Evolutionary conservation across 805 yeast genomes (phyloP).

Genomic region (Yarrowia bubula): DNA sequence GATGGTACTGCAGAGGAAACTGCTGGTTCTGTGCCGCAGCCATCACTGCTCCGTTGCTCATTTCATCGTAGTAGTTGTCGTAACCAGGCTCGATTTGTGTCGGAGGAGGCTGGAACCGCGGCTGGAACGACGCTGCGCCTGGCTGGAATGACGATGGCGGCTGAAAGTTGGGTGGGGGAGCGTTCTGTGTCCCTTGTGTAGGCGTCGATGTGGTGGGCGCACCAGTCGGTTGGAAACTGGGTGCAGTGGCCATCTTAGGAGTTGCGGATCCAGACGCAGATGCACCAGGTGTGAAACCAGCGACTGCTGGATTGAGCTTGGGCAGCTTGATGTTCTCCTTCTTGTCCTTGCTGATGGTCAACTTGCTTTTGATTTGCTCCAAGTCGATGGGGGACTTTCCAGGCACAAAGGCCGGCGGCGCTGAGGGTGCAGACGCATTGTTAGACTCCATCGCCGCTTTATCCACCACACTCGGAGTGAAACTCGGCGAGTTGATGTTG

Average conservation of each 20-base stretch:
- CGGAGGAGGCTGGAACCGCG: background rate
- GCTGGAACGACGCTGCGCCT: background rate
- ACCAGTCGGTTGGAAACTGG: background rate
- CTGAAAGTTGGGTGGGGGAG: background rate
- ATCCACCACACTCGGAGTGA: slow-evolving; percentile 14
- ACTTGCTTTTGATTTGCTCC: slow-evolving; percentile 12
- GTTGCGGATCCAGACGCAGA: background rate
- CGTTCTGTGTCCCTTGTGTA: background rate
- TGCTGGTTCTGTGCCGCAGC: slow-evolving; percentile 25
- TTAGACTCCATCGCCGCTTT: background rate
- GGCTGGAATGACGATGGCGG: background rate
- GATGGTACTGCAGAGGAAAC: slow-evolving; percentile 22
- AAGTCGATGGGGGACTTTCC: slow-evolving; percentile 11
- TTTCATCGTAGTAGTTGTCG: slow-evolving; percentile 19
- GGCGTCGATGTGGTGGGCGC: background rate
- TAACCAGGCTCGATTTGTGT: background rate
- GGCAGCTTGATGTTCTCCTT: slow-evolving; percentile 1
- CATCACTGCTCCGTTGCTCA: slow-evolving; percentile 15
- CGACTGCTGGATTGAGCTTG: slow-evolving; percentile 8
- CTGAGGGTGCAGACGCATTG: background rate
- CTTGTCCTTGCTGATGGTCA: slow-evolving; percentile 27
- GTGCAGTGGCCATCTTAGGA: background rate
- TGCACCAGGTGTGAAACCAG: slow-evolving; percentile 2
- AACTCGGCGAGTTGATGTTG: slow-evolving; percentile 27
- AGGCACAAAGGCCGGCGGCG: slow-evolving; percentile 17